Evolutionary conservation across 345 rosid genomes (phyloP).

Genomic region (Trapa incisa): DNA sequence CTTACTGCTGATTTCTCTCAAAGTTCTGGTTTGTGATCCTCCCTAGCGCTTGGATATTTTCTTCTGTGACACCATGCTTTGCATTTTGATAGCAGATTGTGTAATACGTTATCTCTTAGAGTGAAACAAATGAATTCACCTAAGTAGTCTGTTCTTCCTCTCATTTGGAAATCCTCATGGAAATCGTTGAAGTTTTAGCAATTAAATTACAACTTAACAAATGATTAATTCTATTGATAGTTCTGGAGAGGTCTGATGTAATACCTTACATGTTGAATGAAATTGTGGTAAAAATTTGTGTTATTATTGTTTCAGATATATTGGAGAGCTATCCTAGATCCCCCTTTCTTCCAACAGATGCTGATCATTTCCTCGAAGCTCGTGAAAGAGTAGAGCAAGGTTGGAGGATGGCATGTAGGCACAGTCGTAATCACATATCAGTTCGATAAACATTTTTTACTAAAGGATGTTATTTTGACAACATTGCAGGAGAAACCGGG

Average conservation of each 20-base stretch:
- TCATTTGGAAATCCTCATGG: not conserved
- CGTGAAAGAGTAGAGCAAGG: conserved; percentile 57
- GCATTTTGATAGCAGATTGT: not conserved
- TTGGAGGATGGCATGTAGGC: conserved; percentile 10
- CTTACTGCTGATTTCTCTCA: conserved; percentile 77
- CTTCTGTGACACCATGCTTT: not conserved
- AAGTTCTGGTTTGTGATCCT: conserved; percentile 53
- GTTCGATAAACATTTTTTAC: not conserved
- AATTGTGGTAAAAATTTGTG: not conserved
- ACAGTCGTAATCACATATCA: not conserved
- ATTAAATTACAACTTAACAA: not conserved
- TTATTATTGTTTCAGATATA: conserved; percentile 43
- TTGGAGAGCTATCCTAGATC: conserved; percentile 50
- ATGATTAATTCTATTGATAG: not conserved
- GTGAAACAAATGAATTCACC: not conserved
- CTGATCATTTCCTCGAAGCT: conserved; percentile 41
- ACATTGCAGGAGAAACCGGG: conserved; percentile 50
- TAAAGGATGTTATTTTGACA: conserved; percentile 15
- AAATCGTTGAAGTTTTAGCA: not conserved
- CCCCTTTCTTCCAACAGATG: conserved; percentile 10
- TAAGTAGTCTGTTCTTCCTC: not conserved
- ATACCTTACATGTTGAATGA: not conserved
- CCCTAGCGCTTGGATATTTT: not conserved
- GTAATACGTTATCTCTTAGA: not conserved
- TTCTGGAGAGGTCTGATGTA: not conserved